Evolutionary conservation across 83 land plant species (phyloP), one percentile per base, ranked within the genome.

Genomic region (Picea abies): DNA sequence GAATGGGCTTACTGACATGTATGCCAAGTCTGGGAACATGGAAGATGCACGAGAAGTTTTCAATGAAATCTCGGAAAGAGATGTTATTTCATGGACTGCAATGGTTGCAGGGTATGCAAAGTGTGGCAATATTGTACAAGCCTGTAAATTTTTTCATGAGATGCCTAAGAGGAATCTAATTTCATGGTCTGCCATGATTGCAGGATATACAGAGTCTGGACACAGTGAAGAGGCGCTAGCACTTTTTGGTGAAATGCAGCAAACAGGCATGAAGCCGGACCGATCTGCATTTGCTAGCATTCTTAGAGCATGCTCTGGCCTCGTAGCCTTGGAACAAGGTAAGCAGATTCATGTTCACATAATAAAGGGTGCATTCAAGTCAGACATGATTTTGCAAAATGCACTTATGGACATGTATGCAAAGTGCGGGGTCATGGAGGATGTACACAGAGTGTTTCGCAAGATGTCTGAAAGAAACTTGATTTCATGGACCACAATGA

Each of bases 131-230:
- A 29, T 32, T 71, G 17, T 37, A 2, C n/a, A 71, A 41, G 75
- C 75, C 35, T 71, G 35, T 37, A 39, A 71, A 70, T 20, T 71
- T 20, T 71, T 71, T 37, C 75, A 37, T 39, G 44, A 12, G 3
- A 71, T 71, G 75, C 41, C 19, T 32, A 37, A 11, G 75, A 37
- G 8, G 37, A 41, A 41, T 20, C 41, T 71, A 32, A 37, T 71
- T 19, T 17, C 75, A 19, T 1, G 85, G 76, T 76, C 87, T 32
- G 22, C 81, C 81, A 73, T 90, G 23, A 81, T 90, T 8, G 80
- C 89, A 2, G 91, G 83, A 29, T 79, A 82, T 82, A 67, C 87
- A 25, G 82, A 83, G 2, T 32, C 68, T 47, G 85, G 56, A 49
- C 12, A 49, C 11, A 12, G 56, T 5, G 67, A 64, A 64, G 67